Percentiles rank a stretch among this genome's conserved stretches.
These are phyloP conservation scores for Corymbia calophylla DNA, from an alignment of 441 rosid genomes.

Conservation along the genomic window DNA sequence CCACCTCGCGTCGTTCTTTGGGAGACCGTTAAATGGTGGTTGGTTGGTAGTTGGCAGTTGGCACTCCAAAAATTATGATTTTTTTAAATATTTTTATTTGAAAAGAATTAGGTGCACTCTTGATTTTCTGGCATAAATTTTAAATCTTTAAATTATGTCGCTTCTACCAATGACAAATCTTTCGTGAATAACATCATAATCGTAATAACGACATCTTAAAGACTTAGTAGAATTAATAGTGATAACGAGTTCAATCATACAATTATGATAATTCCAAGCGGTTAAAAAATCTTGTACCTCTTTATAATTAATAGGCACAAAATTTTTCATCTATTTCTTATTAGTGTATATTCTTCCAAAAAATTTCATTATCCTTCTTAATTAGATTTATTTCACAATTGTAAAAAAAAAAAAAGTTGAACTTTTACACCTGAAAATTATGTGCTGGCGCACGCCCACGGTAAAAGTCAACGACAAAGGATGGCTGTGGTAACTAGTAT, in stretches of 20 bases:
- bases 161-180: background rate
- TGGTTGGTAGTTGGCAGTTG: background rate
- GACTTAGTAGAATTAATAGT: background rate
- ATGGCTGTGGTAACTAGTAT: background rate
- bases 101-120: background rate
- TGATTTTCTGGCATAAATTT: too few relatives aligned
- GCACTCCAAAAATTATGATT: background rate
- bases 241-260: background rate
- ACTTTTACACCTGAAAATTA: background rate
- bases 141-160: too few relatives aligned
- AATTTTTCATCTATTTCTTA: background rate
- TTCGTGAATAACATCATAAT: background rate
- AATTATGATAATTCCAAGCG: background rate
- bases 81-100: too few relatives aligned
- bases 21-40: background rate
- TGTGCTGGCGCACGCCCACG: background rate
- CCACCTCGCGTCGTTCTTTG: background rate
- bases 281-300: background rate
- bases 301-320: background rate
- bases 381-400: background rate
- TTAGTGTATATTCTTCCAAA: background rate
- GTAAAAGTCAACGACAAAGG: background rate
- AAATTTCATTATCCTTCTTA: background rate
- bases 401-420: background rate
- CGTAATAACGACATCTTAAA: too few relatives aligned